Evolutionary conservation across 2,329 filamentous ascomycete species (phyloP).

Genomic region (Ophiobolus disseminans): DNA sequence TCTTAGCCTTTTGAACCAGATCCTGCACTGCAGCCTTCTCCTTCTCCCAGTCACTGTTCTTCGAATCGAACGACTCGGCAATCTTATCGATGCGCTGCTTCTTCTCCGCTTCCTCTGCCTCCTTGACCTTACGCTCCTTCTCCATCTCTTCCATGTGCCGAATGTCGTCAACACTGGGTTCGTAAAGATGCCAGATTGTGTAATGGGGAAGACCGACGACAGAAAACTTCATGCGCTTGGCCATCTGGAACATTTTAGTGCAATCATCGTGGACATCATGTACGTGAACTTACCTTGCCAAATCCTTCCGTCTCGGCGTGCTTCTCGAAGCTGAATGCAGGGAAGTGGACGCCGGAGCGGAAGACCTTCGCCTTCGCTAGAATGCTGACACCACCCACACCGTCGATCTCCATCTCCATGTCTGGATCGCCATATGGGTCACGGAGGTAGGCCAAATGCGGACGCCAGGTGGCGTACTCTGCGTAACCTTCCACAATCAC

Average conservation of each 20-base stretch:
- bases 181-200: slow-evolving; percentile 99
- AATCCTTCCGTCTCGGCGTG: slow-evolving; percentile 98
- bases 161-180: slow-evolving; percentile 97
- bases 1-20: slow-evolving; percentile 64
- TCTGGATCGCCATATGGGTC: slow-evolving; percentile 98
- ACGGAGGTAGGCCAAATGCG: slow-evolving; percentile 93
- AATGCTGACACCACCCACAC: slow-evolving; percentile 96
- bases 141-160: slow-evolving; percentile 99
- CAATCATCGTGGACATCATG: neutral
- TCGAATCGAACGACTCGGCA: slow-evolving; percentile 79
- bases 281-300: slow-evolving; percentile 75
- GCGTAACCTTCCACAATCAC: slow-evolving; percentile 99
- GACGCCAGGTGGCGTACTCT: slow-evolving; percentile 97
- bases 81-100: slow-evolving; percentile 77
- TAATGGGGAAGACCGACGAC: slow-evolving; percentile 97
- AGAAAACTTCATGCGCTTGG: slow-evolving; percentile 92
- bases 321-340: slow-evolving; percentile 97
- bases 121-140: slow-evolving; percentile 77
- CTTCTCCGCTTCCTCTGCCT: slow-evolving; percentile 79
- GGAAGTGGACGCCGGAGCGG: slow-evolving; percentile 93
- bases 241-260: slow-evolving; percentile 72
- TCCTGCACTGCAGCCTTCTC: slow-evolving; percentile 83
- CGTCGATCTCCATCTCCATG: slow-evolving; percentile 99
- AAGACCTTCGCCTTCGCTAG: slow-evolving; percentile 96
- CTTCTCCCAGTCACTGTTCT: slow-evolving; percentile 83